Base-by-base conservation (phyloP, 805 yeast genomes). In the Yarrowia hollandica region DNA sequence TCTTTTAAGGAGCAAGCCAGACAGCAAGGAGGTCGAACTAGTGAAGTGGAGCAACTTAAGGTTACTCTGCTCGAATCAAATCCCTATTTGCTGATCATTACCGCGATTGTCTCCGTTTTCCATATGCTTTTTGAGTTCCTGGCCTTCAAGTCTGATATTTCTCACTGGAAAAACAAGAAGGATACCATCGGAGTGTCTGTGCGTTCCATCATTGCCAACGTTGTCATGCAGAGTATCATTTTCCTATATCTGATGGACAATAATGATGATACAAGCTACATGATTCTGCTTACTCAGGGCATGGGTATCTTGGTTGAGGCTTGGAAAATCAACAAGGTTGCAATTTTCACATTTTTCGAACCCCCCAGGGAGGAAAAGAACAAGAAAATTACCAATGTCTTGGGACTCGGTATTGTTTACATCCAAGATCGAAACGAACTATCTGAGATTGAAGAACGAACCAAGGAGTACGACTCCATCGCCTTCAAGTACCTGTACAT, bases 101-200 rank as follows among this genome's bases (percentile, higher is more conserved):
- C 78, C 0, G 64, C 68, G 12, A 59, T 44, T 10, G 76, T 75
- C 7, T 64, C 77, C 0, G 14, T 74, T 1, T 56, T 74, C 39
- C 78, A 75, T 59, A 66, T 72, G n/a, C 21, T 75, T 19, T 68
- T 74, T 56, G 77, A 74, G 60, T 69, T 75, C 48, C 65, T 75
- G 38, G 78, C 78, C 2, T 75, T 75, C 66, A 75, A 75, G 62
- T 73, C 66, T 58, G 78, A 75, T 56, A 74, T 74, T 16, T 69
- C 75, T 1, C 77, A 74, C 64, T 74, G 77, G 76, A 70, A 64
- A 42, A 67, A 71, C 60, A 74, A 73, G 64, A 73, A 72, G 65
- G 74, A 74, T 60, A 73, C 72, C 37, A 70, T 73, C 44, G 77
- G 77, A 35, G 71, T 74, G 41, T 71, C 75, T 35, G 72, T 74